Base-by-base conservation (phyloP, 805 yeast genomes). In the Myxozyma sirexii region DNA sequence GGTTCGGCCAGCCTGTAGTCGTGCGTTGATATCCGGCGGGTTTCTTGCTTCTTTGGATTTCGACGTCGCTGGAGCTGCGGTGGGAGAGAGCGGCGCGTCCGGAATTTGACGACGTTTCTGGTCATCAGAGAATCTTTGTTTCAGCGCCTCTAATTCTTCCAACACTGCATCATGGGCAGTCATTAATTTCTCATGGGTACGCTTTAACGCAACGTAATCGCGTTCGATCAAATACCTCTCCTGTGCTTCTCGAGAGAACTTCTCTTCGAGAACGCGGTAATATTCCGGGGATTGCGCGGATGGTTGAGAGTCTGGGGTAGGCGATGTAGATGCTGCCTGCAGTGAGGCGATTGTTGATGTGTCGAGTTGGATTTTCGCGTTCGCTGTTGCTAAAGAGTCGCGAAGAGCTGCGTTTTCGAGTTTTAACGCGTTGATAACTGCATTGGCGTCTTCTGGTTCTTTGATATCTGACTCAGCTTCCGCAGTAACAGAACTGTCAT, bases 231-330 rank as follows among this genome's bases (percentile, higher is more conserved):
- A 26, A 41, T 62, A 62, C 38, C 66, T 48, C 21, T 60, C 66
- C 42, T 62, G 62, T 13, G 66, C 66, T 46, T 62, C 66, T 3
- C 66, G 52, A 21, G 63, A 57, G 39, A 62, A 62, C 48, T 62
- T 62, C 41, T 56, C 64, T 45, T 62, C 64, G 29, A 62, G 24
- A 17, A 24, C 31, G 19, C 51, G 43, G 49, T 62, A 62, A 13
- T 53, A 53, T 15, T 55, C 65, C 10, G 49, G 38, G 10, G 49
- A 24, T 12, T 39, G 53, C 10, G 31, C 49, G 13, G 43, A 15
- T 7, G 38, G 5, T 13, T 12, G 15, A 8, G 37, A 27, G 35
- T 12, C 39, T 5, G 26, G 4, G 15, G 33, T 13, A 35, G 38
- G 10, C 8, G 21, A 5, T 10, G 52, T 6, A 1, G 38, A 24